A percentile compares a stretch with the other conserved stretches of the same genome.
phyloP scores from a whole-genome alignment of 768 basidiomycete genomes.

The Leccinum fibrillosum region DNA sequence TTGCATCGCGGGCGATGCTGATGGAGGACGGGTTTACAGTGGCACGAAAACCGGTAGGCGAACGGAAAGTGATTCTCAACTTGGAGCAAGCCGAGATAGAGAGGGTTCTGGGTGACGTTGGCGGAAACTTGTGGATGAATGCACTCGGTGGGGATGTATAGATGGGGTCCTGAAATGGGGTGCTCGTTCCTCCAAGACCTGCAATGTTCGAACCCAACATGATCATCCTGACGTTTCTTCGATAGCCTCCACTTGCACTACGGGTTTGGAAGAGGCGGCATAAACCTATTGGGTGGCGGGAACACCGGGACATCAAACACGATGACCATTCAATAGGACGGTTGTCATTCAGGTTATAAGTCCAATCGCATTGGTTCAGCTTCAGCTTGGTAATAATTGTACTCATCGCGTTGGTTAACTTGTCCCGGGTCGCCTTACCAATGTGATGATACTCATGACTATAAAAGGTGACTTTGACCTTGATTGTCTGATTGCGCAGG shows the following conservation, averaged over 20 bases:
- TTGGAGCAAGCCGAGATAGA: conserved; percentile 84
- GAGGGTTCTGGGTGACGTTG: conserved; percentile 78
- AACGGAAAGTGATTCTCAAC: conserved; percentile 76
- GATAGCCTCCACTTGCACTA: background rate
- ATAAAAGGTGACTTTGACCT: too few species aligned
- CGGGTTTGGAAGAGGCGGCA: background rate
- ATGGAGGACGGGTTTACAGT: conserved; percentile 61
- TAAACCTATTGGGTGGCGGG: background rate
- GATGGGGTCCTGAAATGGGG: background rate
- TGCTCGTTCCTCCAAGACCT: background rate
- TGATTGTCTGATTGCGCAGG: background rate
- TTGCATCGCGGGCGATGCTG: conserved; percentile 73
- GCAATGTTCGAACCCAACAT: background rate
- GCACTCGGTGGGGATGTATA: conserved; percentile 27
- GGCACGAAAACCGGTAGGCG: conserved; percentile 54
- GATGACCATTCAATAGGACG: background rate
- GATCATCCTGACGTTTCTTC: background rate
- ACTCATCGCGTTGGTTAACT: background rate
- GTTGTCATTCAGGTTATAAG: background rate
- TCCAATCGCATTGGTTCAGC: background rate
- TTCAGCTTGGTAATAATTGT: background rate
- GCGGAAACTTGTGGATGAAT: conserved; percentile 66
- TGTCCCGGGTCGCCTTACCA: background rate
- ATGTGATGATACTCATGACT: background rate
- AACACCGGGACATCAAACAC: background rate